phyloP scores from a whole-genome alignment of 2,329 filamentous ascomycete species.

The Aspergillus costaricaensis region DNA sequence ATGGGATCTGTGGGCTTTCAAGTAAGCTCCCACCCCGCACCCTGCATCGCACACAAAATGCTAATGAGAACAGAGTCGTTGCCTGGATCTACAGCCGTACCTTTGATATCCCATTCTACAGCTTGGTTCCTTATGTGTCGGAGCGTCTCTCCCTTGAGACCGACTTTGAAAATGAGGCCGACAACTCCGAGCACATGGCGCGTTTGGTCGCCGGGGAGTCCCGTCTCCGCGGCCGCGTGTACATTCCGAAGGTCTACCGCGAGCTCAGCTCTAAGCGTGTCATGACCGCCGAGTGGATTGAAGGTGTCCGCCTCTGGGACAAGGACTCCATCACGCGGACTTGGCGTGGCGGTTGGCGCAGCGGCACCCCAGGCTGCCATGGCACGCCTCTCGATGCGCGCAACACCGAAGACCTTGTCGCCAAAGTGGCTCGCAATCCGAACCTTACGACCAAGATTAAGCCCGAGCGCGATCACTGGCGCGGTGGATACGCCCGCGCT shows the following conservation, averaged over 20 bases:
- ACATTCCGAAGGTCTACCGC: slow-evolving; percentile 80
- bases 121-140: slow-evolving; percentile 85
- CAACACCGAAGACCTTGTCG: slow-evolving; percentile 48
- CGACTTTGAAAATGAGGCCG: slow-evolving; percentile 88
- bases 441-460: slow-evolving; percentile 62
- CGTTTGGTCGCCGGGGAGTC: slow-evolving; percentile 73
- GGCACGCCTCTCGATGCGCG: slow-evolving; percentile 63
- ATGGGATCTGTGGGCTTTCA: slow-evolving; percentile 96
- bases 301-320: slow-evolving; percentile 90
- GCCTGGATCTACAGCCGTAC: slow-evolving; percentile 78
- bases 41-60: not conserved
- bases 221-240: slow-evolving; percentile 75
- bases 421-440: slow-evolving; percentile 13
- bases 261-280: slow-evolving; percentile 81
- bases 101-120: slow-evolving; percentile 93
- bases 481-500: slow-evolving; percentile 69
- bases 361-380: slow-evolving; percentile 75
- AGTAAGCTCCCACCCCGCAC: slow-evolving; percentile 51
- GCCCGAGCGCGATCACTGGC: slow-evolving; percentile 78
- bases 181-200: slow-evolving; percentile 84
- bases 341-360: slow-evolving; percentile 76
- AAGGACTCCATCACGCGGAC: slow-evolving; percentile 74
- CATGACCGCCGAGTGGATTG: slow-evolving; percentile 96
- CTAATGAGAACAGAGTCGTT: slow-evolving; percentile 61
- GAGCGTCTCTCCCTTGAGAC: slow-evolving; percentile 92